Base-by-base conservation (phyloP, 495 filamentous ascomycete species). In the Penicillium goetzii region DNA sequence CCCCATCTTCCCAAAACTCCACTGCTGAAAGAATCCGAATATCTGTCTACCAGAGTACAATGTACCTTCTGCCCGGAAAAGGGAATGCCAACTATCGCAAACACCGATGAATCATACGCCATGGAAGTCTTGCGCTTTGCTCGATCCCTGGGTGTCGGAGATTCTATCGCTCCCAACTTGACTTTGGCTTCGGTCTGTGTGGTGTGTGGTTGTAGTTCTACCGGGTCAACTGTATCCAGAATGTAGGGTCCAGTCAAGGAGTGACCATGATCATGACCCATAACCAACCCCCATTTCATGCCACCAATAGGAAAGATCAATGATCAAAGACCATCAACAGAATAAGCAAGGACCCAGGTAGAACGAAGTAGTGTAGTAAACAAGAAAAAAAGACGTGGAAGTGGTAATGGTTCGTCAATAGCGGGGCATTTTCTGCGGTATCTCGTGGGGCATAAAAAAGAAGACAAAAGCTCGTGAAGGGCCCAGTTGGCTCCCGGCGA, bases 341-440 rank as follows among this genome's bases (percentile, higher is more conserved):
- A 26, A 54, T 38, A 34, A 43, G 40, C 41, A n/a, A 33, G 23
- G 45, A 47, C 40, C 12, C 59, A 21, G 54, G 45, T 41, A 43
- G 23, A 56, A 17, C 12, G 47, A n/a, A 51, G 47, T 17, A 51
- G 25, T 9, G 15, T 7, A n/a, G 38, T n/a, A n/a, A n/a, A n/a
- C 21, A 26, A 49, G 41, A n/a, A 32, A 53, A 17, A 14, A 17
- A 47, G 28, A 32, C 50, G 65, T 59, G 68, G 40, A 71, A 69
- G 58, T 54, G 14, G 55, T 40, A 68, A 66, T 68, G 56, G 64
- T 68, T 73, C 71, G 66, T 73, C 68, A 73, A 73, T 71, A 68
- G 55, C 70, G 65, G 63, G 68, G 68, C 71, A 67, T 69, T 71
- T 69, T 72, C 70, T 72, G 71, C 71, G 68, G 71, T 73, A 73